phyloP scores from a whole-genome alignment of 306 rosid genomes.

The Corylus americana region DNA sequence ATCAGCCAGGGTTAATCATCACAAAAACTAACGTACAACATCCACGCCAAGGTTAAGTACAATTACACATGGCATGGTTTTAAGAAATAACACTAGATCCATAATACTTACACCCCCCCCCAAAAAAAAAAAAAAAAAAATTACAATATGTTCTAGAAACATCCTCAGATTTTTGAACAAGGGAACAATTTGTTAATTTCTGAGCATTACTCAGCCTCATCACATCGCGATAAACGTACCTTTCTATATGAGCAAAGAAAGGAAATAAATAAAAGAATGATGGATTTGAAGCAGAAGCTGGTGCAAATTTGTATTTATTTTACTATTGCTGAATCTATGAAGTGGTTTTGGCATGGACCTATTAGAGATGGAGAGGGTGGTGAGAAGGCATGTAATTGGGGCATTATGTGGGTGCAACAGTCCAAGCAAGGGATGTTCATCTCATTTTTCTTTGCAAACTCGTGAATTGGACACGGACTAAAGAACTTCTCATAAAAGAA shows the following conservation, averaged over 20 bases:
- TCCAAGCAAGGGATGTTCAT: conserved; percentile 43
- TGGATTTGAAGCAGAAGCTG: conserved; percentile 33
- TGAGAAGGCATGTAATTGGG: conserved; percentile 38
- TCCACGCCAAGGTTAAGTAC: too few relatives aligned
- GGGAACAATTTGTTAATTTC: conserved; percentile 40
- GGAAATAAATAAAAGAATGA: too few relatives aligned
- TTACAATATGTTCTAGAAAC: too few relatives aligned
- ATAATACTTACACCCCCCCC: too few relatives aligned
- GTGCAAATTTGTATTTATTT: background rate
- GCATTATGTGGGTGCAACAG: conserved; percentile 40
- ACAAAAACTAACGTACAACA: too few relatives aligned
- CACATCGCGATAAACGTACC: conserved; percentile 44
- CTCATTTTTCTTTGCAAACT: conserved; percentile 34
- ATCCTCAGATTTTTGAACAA: conserved; percentile 28
- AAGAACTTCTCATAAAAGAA: conserved; percentile 44
- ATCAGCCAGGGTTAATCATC: background rate
- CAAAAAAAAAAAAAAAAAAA: too few relatives aligned
- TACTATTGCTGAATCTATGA: background rate
- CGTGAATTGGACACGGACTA: conserved; percentile 35
- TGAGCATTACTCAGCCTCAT: conserved; percentile 41
- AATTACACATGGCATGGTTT: too few relatives aligned
- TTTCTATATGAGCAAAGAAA: background rate
- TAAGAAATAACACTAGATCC: too few relatives aligned
- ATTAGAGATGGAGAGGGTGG: conserved; percentile 31
- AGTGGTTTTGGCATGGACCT: conserved; percentile 20